These are phyloP conservation scores for Starmerella stellata DNA, from an alignment of 805 yeast species.

Conservation along the genomic window DNA sequence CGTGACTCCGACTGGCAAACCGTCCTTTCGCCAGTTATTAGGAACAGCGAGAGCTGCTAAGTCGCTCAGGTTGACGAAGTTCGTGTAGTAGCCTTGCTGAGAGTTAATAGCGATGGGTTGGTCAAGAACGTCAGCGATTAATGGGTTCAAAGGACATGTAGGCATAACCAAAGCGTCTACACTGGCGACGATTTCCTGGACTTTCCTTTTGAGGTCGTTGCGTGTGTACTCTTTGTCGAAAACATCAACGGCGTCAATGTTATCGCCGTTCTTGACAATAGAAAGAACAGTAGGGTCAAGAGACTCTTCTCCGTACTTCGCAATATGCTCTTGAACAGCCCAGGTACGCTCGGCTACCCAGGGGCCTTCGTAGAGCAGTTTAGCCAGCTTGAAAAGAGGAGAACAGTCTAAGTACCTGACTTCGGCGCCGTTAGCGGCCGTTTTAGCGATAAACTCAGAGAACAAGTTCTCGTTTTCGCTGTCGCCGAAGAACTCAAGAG, in stretches of 20 bases:
- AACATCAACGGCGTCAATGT: conserved; percentile 63
- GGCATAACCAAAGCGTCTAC: conserved; percentile 76
- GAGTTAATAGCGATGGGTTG: conserved; percentile 79
- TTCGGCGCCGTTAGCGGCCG: conserved; percentile 37
- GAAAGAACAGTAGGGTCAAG: conserved; percentile 69
- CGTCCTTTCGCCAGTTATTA: conserved; percentile 72
- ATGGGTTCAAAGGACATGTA: conserved; percentile 84
- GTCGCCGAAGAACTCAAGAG: conserved; percentile 57
- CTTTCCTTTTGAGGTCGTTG: conserved; percentile 53
- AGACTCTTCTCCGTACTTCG: conserved; percentile 47
- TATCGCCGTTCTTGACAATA: conserved; percentile 63
- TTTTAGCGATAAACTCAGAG: conserved; percentile 38
- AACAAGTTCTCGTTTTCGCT: conserved; percentile 55
- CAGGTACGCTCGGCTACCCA: conserved; percentile 95
- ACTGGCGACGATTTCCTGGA: conserved; percentile 33
- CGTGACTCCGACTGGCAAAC: conserved; percentile 81
- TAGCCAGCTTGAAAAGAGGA: conserved; percentile 63
- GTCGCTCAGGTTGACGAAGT: conserved; percentile 88
- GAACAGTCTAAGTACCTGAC: conserved; percentile 51
- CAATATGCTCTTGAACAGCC: conserved; percentile 53
- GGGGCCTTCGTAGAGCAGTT: conserved; percentile 87
- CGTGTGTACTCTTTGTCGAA: conserved; percentile 78
- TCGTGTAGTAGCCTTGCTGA: conserved; percentile 93
- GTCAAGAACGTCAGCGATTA: conserved; percentile 46
- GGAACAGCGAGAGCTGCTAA: conserved; percentile 84